phyloP scores from a whole-genome alignment of 2,329 filamentous ascomycete genomes.

The Cladosporium austrohemisphaericum region DNA sequence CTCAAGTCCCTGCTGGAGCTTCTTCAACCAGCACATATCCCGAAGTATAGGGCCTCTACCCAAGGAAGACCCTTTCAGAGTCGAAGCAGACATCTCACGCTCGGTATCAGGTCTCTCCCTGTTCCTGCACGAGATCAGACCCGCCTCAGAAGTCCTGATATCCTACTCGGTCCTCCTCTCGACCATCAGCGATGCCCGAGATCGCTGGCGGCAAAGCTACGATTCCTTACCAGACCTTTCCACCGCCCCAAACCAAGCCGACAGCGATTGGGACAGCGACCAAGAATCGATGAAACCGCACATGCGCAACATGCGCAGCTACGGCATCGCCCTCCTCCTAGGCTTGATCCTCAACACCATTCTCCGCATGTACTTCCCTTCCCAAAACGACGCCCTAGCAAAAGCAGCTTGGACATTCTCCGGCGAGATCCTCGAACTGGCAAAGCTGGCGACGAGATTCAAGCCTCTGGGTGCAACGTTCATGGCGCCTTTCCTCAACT shows the following conservation, averaged over 20 bases:
- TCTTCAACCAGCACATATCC: neutral
- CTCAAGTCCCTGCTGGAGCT: slow-evolving; percentile 1
- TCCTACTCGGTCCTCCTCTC: neutral
- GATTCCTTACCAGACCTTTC: neutral
- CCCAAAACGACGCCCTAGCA: neutral
- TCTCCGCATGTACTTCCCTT: neutral
- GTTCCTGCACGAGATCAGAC: neutral
- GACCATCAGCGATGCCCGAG: neutral
- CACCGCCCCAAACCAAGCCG: neutral
- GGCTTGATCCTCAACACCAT: neutral
- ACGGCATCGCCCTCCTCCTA: neutral
- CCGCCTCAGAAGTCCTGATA: neutral
- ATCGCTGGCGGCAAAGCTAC: neutral
- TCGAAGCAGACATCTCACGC: neutral
- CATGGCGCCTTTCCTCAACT: neutral
- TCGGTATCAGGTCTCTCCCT: neutral
- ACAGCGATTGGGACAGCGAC: neutral
- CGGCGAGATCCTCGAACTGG: neutral
- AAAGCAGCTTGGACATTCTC: neutral
- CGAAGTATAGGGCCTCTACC: neutral
- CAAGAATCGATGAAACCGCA: neutral
- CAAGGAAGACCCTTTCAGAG: neutral
- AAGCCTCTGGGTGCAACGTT: slow-evolving; percentile 2
- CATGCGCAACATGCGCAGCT: neutral
- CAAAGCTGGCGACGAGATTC: neutral